Evolutionary conservation across 208 protist species (phyloP), one percentile per base, ranked within the genome.

Genomic region (Polymyxa betae): DNA sequence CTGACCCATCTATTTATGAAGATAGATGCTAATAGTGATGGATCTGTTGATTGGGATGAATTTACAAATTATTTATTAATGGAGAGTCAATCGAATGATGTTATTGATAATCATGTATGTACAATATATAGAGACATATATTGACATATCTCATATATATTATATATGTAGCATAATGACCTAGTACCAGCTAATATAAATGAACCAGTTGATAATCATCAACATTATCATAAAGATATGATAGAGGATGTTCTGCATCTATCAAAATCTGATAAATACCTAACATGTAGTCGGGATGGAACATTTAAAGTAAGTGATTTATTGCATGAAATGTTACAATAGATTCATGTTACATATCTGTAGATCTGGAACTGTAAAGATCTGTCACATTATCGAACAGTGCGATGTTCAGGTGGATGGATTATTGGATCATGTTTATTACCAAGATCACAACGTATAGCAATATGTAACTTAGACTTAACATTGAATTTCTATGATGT

Each of bases 1-100:
- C 54, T 89, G 54, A 60, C 49, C 38, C 88, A 89, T 32, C 54
- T 89, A 1, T 89, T 92, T 77, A 92, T 92, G 91, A 90, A 92
- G 89, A 91, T 92, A 46, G 91, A 92, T 54, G 88, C 91, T 20
- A 92, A 92, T 78, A 88, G 60, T 12, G 91, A 92, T 44, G 91
- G 91, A 43, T 32, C 72, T 24, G 91, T 92, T n/a, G 89, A 91
- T 68, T 92, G 91, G 91, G 91, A 91, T 49, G 91, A 92, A 87
- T 92, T 92, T 88, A 72, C 88, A 29, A 38, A 43, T 0, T 92
- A 91, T 66, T 45, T 89, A 40, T n/a, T 92, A 49, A 82, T 91
- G 40, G 72, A 92, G 46, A 89, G 32, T 10, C 88, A 92, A 66
- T 45, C 77, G 38, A 46, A 82, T 29, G 88, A 91, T 29, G 35